phyloP scores from a whole-genome alignment of 1,284 basidiomycete species.

The Rhodotorula sp. region DNA sequence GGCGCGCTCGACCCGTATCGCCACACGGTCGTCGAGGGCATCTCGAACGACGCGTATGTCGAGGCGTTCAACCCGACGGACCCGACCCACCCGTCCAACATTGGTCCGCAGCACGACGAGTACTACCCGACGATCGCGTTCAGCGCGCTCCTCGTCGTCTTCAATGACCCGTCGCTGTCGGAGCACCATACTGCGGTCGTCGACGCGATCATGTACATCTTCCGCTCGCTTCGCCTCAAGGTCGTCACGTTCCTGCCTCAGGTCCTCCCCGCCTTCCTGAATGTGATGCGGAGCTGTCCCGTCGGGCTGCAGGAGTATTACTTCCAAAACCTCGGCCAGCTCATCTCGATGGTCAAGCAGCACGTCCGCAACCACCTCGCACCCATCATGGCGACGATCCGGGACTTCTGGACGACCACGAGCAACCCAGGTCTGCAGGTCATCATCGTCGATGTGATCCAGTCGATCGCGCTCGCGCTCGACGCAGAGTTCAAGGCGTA shows the following conservation, averaged over 20 bases:
- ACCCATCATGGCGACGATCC: conserved; percentile 77
- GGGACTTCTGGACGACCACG: conserved; percentile 71
- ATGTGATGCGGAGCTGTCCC: conserved; percentile 76
- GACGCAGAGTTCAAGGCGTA: conserved; percentile 99
- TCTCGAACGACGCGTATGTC: conserved; percentile 42
- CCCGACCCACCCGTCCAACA: conserved; percentile 60
- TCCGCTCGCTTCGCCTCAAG: conserved; percentile 96
- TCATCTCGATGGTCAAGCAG: conserved; percentile 96
- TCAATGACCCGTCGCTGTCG: conserved; percentile 84
- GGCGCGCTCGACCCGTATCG: conserved; percentile 98
- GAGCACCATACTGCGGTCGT: conserved; percentile 86
- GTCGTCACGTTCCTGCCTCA: conserved; percentile 95
- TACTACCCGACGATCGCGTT: conserved; percentile 98
- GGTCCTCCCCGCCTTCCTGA: conserved; percentile 94
- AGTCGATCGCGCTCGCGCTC: conserved; percentile 90
- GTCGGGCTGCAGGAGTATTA: conserved; percentile 89
- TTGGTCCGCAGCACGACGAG: conserved; percentile 66
- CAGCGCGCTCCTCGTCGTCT: conserved; percentile 79
- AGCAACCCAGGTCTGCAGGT: conserved; percentile 79
- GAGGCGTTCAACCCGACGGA: conserved; percentile 57
- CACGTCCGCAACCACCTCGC: conserved; percentile 91
- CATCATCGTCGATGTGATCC: conserved; percentile 89
- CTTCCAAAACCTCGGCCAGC: conserved; percentile 91
- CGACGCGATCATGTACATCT: conserved; percentile 98
- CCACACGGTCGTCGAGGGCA: conserved; percentile 64